Evolutionary conservation across 2,329 filamentous ascomycete species (phyloP), one percentile per base, ranked within the genome.

Genomic region (Penicillium sp.): DNA sequence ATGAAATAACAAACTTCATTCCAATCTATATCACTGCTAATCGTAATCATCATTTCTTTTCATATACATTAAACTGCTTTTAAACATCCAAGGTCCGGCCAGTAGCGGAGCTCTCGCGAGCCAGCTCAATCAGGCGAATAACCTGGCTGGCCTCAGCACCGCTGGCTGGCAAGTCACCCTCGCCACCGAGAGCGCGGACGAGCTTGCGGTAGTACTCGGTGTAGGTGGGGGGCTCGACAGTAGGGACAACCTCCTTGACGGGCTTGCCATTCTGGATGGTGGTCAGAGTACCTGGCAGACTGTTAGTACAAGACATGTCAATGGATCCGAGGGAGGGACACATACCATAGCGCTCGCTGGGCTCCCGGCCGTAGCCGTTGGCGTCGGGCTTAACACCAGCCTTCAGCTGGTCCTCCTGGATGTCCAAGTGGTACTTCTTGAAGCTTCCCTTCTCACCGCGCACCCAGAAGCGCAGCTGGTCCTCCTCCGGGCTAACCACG

Each of bases 401-500:
- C 68, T 83, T 83, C 46, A 92, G 79, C 69, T 91, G 87, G 49
- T 86, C 83, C 74, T 94, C 90, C 71, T 93, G 89, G 1, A 84
- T 76, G 67, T 94, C 90, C 2, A 93, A 77, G 47, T 81, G 73
- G 67, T 71, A 81, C 72, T 92, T 93, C 75, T 83, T 87, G 72
- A 87, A 93, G 65, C 83, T 88, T 1, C 88, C 90, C 71, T 86
- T 85, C 15, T 83, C 83, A 18, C 90, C 90, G 21, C 89, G 79
- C 8, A 92, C 78, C 89, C 89, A 92, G 77, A 86, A 93, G 32
- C 89, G 78, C 52, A 88, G 76, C 75, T 93, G 89, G 55, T 82
- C 77, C 20, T 76, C 77, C 71, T 92, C 89, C 3, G 83, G 82
- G 66, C 84, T 89, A 43, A 90, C 77, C 18, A 88, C 82, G 34